A percentile compares a stretch with the other conserved stretches of the same genome.
Evolutionary conservation across 164 flowering plant species (phyloP).

Genomic region (Sedum album): DNA sequence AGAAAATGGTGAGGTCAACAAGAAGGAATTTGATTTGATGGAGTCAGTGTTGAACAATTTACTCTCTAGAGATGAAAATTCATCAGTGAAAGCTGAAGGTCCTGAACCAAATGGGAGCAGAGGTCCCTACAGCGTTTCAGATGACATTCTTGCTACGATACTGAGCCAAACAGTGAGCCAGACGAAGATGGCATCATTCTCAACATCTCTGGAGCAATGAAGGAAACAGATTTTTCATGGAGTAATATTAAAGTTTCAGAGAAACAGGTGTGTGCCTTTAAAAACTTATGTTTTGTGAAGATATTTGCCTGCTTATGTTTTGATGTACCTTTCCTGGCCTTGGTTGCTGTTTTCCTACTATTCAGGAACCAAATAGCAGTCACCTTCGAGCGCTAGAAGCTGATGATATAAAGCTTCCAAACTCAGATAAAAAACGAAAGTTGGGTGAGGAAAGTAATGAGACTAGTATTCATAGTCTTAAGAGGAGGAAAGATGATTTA

Average conservation of each 20-base stretch:
- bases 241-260: slow-evolving; percentile 7
- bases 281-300: not conserved
- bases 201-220: slow-evolving; percentile 31
- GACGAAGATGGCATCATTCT: slow-evolving; percentile 50
- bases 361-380: not conserved
- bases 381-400: not conserved
- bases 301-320: not conserved
- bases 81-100: slow-evolving; percentile 4
- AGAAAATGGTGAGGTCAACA: slow-evolving; percentile 23
- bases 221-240: slow-evolving; percentile 7
- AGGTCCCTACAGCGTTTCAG: slow-evolving; percentile 8
- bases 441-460: not conserved
- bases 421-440: not conserved
- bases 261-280: not conserved
- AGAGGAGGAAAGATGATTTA: slow-evolving; percentile 11
- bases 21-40: slow-evolving; percentile 61
- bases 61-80: slow-evolving; percentile 32
- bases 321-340: not conserved
- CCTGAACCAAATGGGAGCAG: slow-evolving; percentile 8
- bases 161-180: slow-evolving; percentile 19
- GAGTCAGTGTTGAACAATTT: slow-evolving; percentile 61
- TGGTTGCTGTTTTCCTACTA: not conserved
- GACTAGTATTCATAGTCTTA: not conserved
- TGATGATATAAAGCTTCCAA: not conserved
- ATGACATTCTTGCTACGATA: slow-evolving; percentile 15